Evolutionary conservation across 1,139 yeast genomes (phyloP).

Genomic region (Candida sojae): DNA sequence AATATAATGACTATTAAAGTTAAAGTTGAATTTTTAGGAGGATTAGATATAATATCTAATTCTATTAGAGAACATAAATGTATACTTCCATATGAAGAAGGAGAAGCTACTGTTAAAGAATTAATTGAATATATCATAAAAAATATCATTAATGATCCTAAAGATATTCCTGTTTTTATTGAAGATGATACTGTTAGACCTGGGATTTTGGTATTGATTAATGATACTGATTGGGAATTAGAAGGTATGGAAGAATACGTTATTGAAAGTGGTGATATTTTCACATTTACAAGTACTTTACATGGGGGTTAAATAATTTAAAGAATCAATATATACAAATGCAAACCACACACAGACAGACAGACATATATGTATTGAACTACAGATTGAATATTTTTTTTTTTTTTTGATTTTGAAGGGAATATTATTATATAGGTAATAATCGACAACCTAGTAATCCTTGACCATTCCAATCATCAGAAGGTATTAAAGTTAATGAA

Average conservation of each 20-base stretch:
- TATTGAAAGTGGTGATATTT: conserved; percentile 71
- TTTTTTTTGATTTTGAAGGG: background rate
- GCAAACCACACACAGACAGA: too few relatives aligned
- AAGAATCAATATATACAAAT: too few relatives aligned
- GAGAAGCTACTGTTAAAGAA: conserved; percentile 54
- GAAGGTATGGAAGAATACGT: conserved; percentile 85
- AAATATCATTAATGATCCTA: conserved; percentile 58
- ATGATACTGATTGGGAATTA: conserved; percentile 96
- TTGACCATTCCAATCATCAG: conserved; percentile 63
- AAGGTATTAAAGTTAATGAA: conserved; percentile 49
- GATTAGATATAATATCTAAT: conserved; percentile 66
- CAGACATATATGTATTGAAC: too few relatives aligned
- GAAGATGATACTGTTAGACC: conserved; percentile 85
- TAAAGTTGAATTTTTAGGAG: conserved; percentile 59
- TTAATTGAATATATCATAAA: conserved; percentile 57
- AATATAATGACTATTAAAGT: conserved; percentile 26
- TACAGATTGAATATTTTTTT: too few relatives aligned
- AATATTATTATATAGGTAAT: conserved; percentile 38
- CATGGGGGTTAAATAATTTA: conserved; percentile 73
- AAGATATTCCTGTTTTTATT: conserved; percentile 72
- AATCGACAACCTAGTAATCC: conserved; percentile 77
- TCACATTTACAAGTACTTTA: conserved; percentile 88
- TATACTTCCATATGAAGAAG: conserved; percentile 39
- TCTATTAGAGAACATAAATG: conserved; percentile 52
- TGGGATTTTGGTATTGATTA: conserved; percentile 86